Evolutionary conservation across 2,329 filamentous ascomycete genomes (phyloP).

Genomic region (Botrytis pseudocinerea): DNA sequence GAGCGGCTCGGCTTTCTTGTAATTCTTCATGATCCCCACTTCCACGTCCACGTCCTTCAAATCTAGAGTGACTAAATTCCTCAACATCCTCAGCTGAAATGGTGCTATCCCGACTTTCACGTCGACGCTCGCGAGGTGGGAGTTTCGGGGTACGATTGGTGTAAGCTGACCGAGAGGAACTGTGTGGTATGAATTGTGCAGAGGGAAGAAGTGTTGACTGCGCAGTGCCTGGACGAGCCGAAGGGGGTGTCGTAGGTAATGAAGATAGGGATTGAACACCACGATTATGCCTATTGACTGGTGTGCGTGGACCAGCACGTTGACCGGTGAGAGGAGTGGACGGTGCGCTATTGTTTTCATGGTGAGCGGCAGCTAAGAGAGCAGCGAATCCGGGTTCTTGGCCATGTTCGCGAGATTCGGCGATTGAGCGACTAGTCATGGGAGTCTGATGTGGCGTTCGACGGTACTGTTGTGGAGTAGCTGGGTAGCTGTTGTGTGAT

Average conservation of each 20-base stretch:
- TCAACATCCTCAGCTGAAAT: conserved; percentile 67
- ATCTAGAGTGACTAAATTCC: conserved; percentile 55
- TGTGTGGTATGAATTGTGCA: conserved; percentile 61
- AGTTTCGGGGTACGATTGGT: conserved; percentile 27
- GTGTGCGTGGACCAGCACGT: conserved; percentile 46
- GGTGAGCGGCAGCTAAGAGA: conserved; percentile 70
- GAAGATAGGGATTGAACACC: conserved; percentile 84
- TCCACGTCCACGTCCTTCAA: conserved; percentile 36
- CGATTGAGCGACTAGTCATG: conserved; percentile 42
- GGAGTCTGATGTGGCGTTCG: conserved; percentile 55
- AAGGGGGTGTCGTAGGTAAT: conserved; percentile 72
- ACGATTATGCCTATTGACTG: conserved; percentile 63
- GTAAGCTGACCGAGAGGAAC: conserved; percentile 53
- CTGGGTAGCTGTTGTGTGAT: conserved; percentile 43
- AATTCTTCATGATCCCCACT: conserved; percentile 59
- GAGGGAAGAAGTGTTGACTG: conserved; percentile 60
- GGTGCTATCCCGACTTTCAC: conserved; percentile 79
- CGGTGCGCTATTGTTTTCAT: conserved; percentile 73
- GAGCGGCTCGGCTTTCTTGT: conserved; percentile 74
- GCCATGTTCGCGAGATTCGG: conserved; percentile 48
- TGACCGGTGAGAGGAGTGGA: conserved; percentile 57
- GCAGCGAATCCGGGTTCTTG: conserved; percentile 69
- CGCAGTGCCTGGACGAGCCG: conserved; percentile 48
- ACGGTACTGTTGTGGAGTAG: conserved; percentile 46
- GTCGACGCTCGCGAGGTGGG: conserved; percentile 54